phyloP scores from a whole-genome alignment of 495 filamentous ascomycete species.

The Cercophora sp. region DNA sequence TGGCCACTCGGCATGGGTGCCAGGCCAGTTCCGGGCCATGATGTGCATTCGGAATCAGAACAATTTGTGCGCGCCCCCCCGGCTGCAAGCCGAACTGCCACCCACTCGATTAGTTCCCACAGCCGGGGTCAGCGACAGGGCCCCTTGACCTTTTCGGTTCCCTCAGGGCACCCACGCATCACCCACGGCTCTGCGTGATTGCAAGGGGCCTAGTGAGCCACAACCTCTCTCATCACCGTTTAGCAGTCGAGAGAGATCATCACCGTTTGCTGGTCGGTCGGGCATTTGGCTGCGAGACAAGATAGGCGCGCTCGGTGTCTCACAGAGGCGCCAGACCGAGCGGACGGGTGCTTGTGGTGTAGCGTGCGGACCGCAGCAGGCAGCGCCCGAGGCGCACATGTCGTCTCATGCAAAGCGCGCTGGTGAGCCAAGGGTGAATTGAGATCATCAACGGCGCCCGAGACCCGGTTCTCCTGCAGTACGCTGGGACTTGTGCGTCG shows the following conservation, averaged over 20 bases:
- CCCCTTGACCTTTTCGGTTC: constrained; percentile 4
- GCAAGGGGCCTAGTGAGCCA: no score
- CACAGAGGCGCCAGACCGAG: no score
- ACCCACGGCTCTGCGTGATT: constrained; percentile 5
- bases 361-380: no score
- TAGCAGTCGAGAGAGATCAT: no score
- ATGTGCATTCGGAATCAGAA: constrained; percentile 26
- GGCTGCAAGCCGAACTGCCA: constrained; percentile 12
- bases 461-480: neutral
- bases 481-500: neutral
- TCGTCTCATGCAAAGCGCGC: no score
- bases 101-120: constrained; percentile 9
- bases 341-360: no score
- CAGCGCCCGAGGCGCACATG: no score
- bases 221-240: no score
- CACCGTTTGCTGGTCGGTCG: no score
- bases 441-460: neutral
- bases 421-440: neutral
- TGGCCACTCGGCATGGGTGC: constrained; percentile 18
- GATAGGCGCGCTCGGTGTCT: no score
- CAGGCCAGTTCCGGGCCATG: constrained; percentile 20
- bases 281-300: no score
- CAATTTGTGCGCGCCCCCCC: constrained; percentile 13
- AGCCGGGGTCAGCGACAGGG: constrained; percentile 1
- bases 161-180: neutral